Percentiles rank a stretch among this genome's conserved stretches.
These are phyloP conservation scores for Tetrahymena elliotti DNA, from an alignment of 73 alveolate species.

Conservation along the genomic window DNA sequence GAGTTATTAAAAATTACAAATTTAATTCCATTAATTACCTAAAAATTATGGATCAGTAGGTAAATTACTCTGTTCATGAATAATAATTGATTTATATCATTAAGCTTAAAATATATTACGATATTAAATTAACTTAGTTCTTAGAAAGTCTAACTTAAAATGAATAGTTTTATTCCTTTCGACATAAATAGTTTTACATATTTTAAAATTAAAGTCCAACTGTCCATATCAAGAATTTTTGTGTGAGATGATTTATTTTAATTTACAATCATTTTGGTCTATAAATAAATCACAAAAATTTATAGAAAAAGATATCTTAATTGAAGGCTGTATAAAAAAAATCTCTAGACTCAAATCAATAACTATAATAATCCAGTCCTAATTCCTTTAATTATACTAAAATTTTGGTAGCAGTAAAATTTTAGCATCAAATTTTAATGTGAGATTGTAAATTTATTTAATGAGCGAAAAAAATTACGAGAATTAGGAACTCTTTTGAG, in stretches of 20 bases:
- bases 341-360: background rate
- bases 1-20: background rate
- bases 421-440: too few relatives aligned
- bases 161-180: background rate
- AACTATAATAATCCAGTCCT: background rate
- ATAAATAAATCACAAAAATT: too few relatives aligned
- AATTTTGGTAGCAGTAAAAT: background rate
- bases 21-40: background rate
- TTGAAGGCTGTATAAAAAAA: too few relatives aligned
- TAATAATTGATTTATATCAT: background rate
- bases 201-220: background rate
- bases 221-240: too few relatives aligned
- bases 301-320: background rate
- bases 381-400: background rate
- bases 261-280: too few relatives aligned
- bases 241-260: too few relatives aligned
- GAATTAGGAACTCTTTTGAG: background rate
- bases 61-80: background rate
- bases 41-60: background rate
- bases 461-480: background rate
- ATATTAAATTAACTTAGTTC: background rate
- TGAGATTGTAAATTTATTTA: background rate
- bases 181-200: background rate
- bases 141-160: background rate
- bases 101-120: background rate